Base-by-base conservation (phyloP, 208 protist genomes). In the Kentomonas sorsogonicus region DNA sequence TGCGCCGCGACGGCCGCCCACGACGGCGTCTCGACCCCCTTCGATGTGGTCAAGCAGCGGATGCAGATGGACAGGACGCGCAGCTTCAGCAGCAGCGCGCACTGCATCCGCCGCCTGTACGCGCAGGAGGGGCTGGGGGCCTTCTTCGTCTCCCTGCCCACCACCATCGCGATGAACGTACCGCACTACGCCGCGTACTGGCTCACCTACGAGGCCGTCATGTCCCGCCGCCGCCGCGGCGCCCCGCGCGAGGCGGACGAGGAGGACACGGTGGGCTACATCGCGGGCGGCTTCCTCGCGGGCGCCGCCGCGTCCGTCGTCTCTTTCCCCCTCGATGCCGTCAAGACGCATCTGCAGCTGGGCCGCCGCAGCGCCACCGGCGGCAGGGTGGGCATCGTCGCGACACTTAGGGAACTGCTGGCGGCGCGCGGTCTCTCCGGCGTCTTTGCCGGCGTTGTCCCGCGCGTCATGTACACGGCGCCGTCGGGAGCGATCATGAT, bases 31-130 rank as follows among this genome's bases (percentile, higher is more conserved):
- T 86, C 89, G 27, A 95, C 86, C 7, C 95, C 95, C 4, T 95
- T 97, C 61, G 95, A 98, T 60, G 92, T 96, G 7, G 68, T 98
- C 9, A 98, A 98, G 69, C 95, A 98, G 68, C 80, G 90, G 4
- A 93, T 97, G 89, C 90, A 97, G 57, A 86, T 97, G 72, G 79
- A 93, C 44, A 58, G 63, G 18, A 29, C 41, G 1, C 71, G 77
- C 27, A 52, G 43, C 50, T 96, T 86, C 60, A 36, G 29, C 10
- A 77, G 29, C 31, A 84, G 85, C 0, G 15, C 79, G 0, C 60
- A 80, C 13, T 96, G 90, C 51, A 66, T 60, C 0, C 41, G 27
- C 34, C 33, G 51, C 22, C 58, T 95, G 26, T 22, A 81, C n/a
- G 43, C 38, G 4, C 68, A 56, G 23, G 87, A 95, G 36, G 92